Base-by-base conservation (phyloP, 441 rosid genomes). In the Populus hybrid region DNA sequence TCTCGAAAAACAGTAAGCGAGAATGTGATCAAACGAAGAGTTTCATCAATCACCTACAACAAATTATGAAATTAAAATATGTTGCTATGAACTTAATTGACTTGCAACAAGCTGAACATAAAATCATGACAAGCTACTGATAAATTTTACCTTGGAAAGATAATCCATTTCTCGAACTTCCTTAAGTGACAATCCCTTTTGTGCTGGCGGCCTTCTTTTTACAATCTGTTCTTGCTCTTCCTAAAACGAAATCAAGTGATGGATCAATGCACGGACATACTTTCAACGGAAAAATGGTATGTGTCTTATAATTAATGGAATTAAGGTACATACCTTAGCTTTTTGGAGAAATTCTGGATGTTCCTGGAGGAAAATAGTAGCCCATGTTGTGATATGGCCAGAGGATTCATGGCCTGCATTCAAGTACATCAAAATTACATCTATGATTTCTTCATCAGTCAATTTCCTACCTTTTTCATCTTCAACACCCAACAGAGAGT, bases 401-500 rank as follows among this genome's bases (percentile, higher is more conserved):
- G 98, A 95, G 59, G 99, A 93, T 84, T 93, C 98, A 74, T 95
- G 98, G 74, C 97, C 97, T 0, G 95, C 98, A 84, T 93, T 93
- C 72, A 95, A 84, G 81, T 95, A 95, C 97, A 92, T 93, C 38
- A 95, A 16, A 72, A 92, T 74, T 36, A 95, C 64, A 72, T 95
- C 98, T 21, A 92, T 89, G 81, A 93, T 89, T 50, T 95, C 97
- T 73, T 93, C 89, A 0, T 93, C 89, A 0, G 78, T 86, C 77
- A 95, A 81, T 80, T 75, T 84, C 80, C 85, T 83, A 57, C 96
- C 92, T 1, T 89, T 85, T 77, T 91, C 98, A 78, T 93, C 98
- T 71, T 88, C 81, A 42, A 81, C 90, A 72, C 85, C 90, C 53
- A 95, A 75, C 4, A 95, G 82, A 79, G 86, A 83, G 74, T 95